Base-by-base conservation (phyloP, 2,329 filamentous ascomycete genomes). In the Orbilia brochopaga region DNA sequence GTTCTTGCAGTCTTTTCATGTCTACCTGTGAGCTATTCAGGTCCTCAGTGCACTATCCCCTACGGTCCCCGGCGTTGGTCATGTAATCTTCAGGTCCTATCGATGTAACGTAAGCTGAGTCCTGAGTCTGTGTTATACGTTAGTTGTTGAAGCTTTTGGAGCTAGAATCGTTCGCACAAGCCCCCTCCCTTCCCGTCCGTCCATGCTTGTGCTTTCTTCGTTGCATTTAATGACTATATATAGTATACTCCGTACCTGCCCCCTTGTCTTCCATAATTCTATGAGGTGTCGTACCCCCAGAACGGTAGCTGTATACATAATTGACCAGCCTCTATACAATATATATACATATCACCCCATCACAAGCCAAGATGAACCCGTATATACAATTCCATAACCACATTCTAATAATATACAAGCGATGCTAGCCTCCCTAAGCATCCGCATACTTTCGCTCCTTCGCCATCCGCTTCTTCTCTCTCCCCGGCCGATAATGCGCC, bases 61-160 rank as follows among this genome's bases (percentile, higher is more conserved):
- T 46, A n/a, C 19, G 24, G 35, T 53, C 42, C 32, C 50, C 24
- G 66, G 66, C 66, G 66, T 70, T 70, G 66, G 66, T 64, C 54
- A 64, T 70, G 59, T 70, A 64, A n/a, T 52, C 19, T 35, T 42
- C 44, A 42, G 40, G 48, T 56, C 42, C 40, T 46, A 32, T 53
- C 19, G 48, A 64, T 70, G 60, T 64, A 55, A 19, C 11, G 51
- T 64, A 64, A 64, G 51, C 42, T 56, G 42, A 55, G 52, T 64
- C 24, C 35, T 50, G 19, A 50, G 37, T 42, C 10, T 54, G 50
- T 46, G n/a, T 44, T 2, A 21, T 11, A n/a, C n/a, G n/a, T n/a
- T 3, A 32, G 21, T 42, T 55, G 51, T 15, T 42, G 37, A 42
- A 42, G 37, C 37, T 32, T 40, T 44, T 46, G 58, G 21, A 56